Base-by-base conservation (phyloP, 495 filamentous ascomycete genomes). In the Neurospora sp. region DNA sequence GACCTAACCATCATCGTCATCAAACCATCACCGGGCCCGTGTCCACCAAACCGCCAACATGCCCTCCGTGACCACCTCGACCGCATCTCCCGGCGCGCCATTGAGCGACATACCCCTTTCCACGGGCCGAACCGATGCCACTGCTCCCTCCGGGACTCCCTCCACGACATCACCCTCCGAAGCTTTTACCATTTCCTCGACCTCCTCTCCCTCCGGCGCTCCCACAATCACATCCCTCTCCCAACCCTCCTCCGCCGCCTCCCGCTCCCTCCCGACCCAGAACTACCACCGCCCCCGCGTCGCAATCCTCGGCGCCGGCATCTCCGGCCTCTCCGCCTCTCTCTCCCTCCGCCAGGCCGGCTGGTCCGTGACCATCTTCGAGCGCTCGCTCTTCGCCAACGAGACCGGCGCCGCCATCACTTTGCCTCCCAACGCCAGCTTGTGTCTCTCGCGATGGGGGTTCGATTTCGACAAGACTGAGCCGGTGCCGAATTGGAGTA, bases 401-500 rank as follows among this genome's bases (percentile, higher is more conserved):
- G 87, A 89, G 74, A 81, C 87, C 8, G 88, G 88, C 3, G 88
- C 88, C 3, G 87, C 86, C 22, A 86, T 89, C 69, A 79, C 82
- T n/a, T 70, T 86, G 6, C 81, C 82, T 0, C 87, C 87, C 2
- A 88, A 89, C 73, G 86, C 84, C 42, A 46, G 42, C 42, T 4
- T 46, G 4, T 82, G 87, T 38, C 78, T 91, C 4, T 73, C 79
- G 16, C 82, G 78, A 68, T 84, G 86, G 84, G 85, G 82, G 0
- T 81, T 89, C 70, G 80, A 85, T 37, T 83, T 83, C 0, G 79
- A 75, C 1, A 77, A 81, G 1, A 71, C 77, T 0, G 42, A 80
- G 77, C 71, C 79, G 75, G 75, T 82, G 74, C 71, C 76, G 6
- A 81, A 80, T 9, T 46, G 80, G 70, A 79, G 35, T 16, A 78